Evolutionary conservation across 2,329 filamentous ascomycete species (phyloP).

Genomic region (Huntiella bhutanensis): DNA sequence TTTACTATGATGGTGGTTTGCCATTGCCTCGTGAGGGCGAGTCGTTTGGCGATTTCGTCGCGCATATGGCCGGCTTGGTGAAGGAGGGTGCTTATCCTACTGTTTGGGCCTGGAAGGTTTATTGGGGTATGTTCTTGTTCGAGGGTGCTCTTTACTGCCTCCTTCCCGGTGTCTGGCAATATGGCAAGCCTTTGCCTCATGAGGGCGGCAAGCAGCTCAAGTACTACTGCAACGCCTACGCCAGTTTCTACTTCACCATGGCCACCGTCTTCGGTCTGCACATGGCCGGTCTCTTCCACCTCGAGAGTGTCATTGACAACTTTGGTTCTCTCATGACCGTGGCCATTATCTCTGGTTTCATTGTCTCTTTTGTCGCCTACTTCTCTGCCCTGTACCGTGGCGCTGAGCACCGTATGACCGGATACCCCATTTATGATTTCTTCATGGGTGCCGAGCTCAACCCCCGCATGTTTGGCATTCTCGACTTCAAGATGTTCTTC

Average conservation of each 20-base stretch:
- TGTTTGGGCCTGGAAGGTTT: slow-evolving; percentile 70
- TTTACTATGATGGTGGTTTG: slow-evolving; percentile 73
- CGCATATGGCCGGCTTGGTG: slow-evolving; percentile 51
- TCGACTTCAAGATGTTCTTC: slow-evolving; percentile 95
- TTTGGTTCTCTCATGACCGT: slow-evolving; percentile 88
- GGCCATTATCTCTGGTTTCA: slow-evolving; percentile 74
- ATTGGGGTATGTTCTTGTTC: slow-evolving; percentile 82
- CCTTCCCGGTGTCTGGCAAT: slow-evolving; percentile 71
- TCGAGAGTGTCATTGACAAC: slow-evolving; percentile 86
- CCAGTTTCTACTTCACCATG: slow-evolving; percentile 76
- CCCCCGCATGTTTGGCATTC: slow-evolving; percentile 65
- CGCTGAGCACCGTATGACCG: slow-evolving; percentile 81
- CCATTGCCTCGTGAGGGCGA: slow-evolving; percentile 49
- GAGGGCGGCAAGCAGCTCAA: slow-evolving; percentile 66
- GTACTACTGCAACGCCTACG: slow-evolving; percentile 87
- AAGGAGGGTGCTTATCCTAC: slow-evolving; percentile 75
- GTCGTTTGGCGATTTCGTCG: slow-evolving; percentile 49
- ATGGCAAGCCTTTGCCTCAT: slow-evolving; percentile 75
- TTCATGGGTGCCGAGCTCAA: slow-evolving; percentile 88
- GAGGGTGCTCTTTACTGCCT: slow-evolving; percentile 68
- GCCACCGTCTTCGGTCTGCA: slow-evolving; percentile 53
- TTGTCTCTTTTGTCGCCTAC: slow-evolving; percentile 71
- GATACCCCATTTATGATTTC: slow-evolving; percentile 70
- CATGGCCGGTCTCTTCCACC: slow-evolving; percentile 63
- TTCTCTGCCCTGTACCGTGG: slow-evolving; percentile 65